phyloP scores from a whole-genome alignment of 2,329 filamentous ascomycete species.

The Stagonosporopsis chrysanthemi region DNA sequence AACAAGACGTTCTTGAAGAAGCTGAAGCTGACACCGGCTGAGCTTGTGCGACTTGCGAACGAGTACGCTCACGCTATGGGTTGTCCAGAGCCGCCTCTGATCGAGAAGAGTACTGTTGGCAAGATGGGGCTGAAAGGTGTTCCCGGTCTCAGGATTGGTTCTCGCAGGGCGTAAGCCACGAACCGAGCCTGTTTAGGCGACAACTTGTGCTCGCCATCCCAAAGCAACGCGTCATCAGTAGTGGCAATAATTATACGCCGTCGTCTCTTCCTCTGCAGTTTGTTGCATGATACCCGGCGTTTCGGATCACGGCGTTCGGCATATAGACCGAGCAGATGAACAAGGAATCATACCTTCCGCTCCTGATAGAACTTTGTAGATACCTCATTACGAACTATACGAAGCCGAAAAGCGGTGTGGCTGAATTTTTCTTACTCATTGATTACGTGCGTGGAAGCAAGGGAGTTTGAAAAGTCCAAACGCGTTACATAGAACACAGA shows the following conservation, averaged over 20 bases:
- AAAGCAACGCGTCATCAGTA: constrained; percentile 2
- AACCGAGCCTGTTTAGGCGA: constrained; percentile 14
- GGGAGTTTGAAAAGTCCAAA: neutral
- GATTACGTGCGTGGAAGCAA: constrained; percentile 11
- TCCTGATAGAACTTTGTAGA: constrained; percentile 12
- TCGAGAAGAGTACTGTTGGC: constrained; percentile 55
- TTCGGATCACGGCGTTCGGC: constrained; percentile 7
- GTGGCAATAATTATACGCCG: neutral
- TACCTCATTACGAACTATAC: neutral
- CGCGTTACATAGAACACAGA: neutral
- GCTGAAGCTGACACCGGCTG: constrained; percentile 48
- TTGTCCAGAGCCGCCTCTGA: constrained; percentile 55
- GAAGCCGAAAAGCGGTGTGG: neutral
- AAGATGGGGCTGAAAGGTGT: constrained; percentile 60
- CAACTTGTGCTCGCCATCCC: neutral
- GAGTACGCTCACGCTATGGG: constrained; percentile 54
- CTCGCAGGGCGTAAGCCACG: constrained; percentile 22
- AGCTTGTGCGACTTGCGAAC: constrained; percentile 54
- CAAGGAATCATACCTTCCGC: neutral
- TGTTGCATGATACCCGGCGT: constrained; percentile 21
- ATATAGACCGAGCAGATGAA: constrained; percentile 3
- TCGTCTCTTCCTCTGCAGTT: constrained; percentile 10
- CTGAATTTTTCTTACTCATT: neutral
- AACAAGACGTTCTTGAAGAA: constrained; percentile 56
- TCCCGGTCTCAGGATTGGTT: constrained; percentile 48